Evolutionary conservation across 2,329 filamentous ascomycete genomes (phyloP).

Genomic region (Xylaria sp.): DNA sequence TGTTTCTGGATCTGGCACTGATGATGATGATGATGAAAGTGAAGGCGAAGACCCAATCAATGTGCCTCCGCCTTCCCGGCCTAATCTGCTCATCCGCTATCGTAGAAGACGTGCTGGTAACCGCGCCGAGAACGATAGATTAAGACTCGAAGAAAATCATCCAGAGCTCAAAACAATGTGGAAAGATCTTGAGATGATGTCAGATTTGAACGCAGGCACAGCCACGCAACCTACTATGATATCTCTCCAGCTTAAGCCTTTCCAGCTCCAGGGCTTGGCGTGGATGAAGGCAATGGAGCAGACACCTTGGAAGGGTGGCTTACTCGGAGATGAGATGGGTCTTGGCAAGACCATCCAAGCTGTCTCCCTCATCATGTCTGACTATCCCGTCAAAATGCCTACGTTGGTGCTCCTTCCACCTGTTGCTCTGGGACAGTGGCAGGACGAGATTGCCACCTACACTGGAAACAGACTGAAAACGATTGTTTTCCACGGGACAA

Average conservation of each 20-base stretch:
- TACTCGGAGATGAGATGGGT: slow-evolving; percentile 97
- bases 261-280: slow-evolving; percentile 89
- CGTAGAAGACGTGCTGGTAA: neutral
- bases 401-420: slow-evolving; percentile 90
- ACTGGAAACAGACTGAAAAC: slow-evolving; percentile 91
- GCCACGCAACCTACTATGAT: slow-evolving; percentile 79
- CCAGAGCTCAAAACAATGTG: slow-evolving; percentile 86
- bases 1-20: neutral
- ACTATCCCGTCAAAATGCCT: slow-evolving; percentile 83
- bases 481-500: slow-evolving; percentile 87
- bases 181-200: slow-evolving; percentile 71
- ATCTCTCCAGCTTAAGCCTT: slow-evolving; percentile 83
- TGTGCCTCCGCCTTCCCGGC: neutral
- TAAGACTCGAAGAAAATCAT: slow-evolving; percentile 75
- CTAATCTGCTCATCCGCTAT: neutral
- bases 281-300: slow-evolving; percentile 96
- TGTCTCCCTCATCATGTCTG: slow-evolving; percentile 97
- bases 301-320: slow-evolving; percentile 82
- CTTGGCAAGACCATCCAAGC: slow-evolving; percentile 99
- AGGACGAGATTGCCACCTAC: slow-evolving; percentile 77
- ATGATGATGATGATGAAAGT: neutral
- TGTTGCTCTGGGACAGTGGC: slow-evolving; percentile 96
- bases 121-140: slow-evolving; percentile 56
- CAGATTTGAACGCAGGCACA: slow-evolving; percentile 65
- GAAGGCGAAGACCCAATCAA: neutral